Base-by-base conservation (phyloP, 2,329 filamentous ascomycete species). In the Penicillium freii region DNA sequence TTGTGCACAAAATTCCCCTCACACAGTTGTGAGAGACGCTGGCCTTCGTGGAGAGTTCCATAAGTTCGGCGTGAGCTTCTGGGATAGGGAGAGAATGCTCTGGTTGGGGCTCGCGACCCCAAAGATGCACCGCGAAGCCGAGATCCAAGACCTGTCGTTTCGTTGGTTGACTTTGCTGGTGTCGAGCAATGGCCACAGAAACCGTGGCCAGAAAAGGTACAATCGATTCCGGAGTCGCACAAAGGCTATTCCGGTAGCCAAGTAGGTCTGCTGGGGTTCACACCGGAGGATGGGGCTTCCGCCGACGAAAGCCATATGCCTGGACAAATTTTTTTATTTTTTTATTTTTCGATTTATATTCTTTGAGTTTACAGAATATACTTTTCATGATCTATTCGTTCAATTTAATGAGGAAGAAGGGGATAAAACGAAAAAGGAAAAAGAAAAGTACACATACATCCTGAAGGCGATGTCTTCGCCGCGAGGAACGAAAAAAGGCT, bases 91-190 rank as follows among this genome's bases (percentile, higher is more conserved):
- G 1, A 33, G 13, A 25, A 42, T 43, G 49, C 1, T 19, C 0
- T 0, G 0, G 0, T 25, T 51, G 8, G 38, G 38, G 9, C 21
- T 51, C 2, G 11, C n/a, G 3, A 15, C 11, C 10, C 5, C 0
- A 1, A 3, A 13, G 7, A 13, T 19, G 23, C 5, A 39, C 13
- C 34, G 34, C 0, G 15, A 29, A 1, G 1, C 2, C 1, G 17
- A 39, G 4, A 7, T 6, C 2, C 19, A 5, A 9, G 38, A 51
- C 0, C 11, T 31, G 8, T 27, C 49, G 0, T 43, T n/a, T 13
- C 10, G 39, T 4, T 51, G 48, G 48, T 42, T 29, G 0, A 27
- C 27, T 1, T 10, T 51, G 2, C 21, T 51, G 7, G 6, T n/a
- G 6, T n/a, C 10, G 17, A 2, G 8, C n/a, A 15, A 15, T 5